These are phyloP conservation scores for Thermoascus crustaceus DNA, from an alignment of 2,329 filamentous ascomycete species.

Conservation along the genomic window DNA sequence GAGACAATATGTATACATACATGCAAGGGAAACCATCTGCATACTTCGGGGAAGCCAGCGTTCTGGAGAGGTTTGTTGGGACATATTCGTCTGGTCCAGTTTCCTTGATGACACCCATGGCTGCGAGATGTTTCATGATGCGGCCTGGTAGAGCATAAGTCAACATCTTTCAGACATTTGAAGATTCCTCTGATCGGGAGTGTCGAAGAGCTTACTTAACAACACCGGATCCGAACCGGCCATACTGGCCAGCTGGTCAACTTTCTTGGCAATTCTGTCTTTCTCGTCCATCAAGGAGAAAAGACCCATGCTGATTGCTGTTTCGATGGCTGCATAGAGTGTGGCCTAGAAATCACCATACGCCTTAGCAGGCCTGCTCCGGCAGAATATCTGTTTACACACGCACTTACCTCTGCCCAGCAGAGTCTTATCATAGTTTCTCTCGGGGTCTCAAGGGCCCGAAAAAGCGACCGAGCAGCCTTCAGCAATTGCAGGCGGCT, in stretches of 20 bases:
- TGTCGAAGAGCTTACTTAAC: slow-evolving; percentile 10
- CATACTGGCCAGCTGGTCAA: slow-evolving; percentile 7
- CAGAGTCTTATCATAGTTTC: slow-evolving; percentile 20
- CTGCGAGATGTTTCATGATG: slow-evolving; percentile 16
- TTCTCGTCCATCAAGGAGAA: slow-evolving; percentile 9
- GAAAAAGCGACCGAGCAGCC: slow-evolving; percentile 17
- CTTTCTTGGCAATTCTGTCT: slow-evolving; percentile 9
- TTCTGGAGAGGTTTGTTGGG: slow-evolving; percentile 17
- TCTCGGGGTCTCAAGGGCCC: slow-evolving; percentile 21
- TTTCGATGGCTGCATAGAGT: slow-evolving; percentile 10
- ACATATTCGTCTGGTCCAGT: slow-evolving; percentile 17
- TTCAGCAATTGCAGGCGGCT: slow-evolving; percentile 17
- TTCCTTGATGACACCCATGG: slow-evolving; percentile 17
- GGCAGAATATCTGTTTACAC: background rate
- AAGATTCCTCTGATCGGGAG: background rate
- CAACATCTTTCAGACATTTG: too few relatives aligned
- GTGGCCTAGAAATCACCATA: slow-evolving; percentile 4
- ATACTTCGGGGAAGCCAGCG: slow-evolving; percentile 17
- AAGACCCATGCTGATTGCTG: slow-evolving; percentile 9
- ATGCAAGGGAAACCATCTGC: slow-evolving; percentile 18
- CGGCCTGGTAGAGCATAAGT: slow-evolving; percentile 11
- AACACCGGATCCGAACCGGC: slow-evolving; percentile 10
- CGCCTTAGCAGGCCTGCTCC: background rate
- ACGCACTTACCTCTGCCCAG: slow-evolving; percentile 17
- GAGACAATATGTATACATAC: slow-evolving; percentile 13